A percentile compares a stretch with the other conserved stretches of the same genome.
phyloP scores from a whole-genome alignment of 495 filamentous ascomycete genomes.

The Chaetomidium leptoderma region DNA sequence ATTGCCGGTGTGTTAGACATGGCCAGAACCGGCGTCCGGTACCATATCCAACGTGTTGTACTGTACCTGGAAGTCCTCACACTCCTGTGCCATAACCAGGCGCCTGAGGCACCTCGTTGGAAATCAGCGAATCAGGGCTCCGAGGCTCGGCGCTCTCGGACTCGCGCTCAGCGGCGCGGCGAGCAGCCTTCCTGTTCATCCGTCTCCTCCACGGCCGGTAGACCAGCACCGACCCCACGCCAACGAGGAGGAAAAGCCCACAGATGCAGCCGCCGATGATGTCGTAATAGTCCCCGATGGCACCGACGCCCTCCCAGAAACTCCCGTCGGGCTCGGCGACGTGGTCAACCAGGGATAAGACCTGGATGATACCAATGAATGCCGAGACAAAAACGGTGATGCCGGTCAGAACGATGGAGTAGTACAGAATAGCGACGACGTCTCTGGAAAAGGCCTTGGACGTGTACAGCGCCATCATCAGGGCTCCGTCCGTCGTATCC shows the following conservation, averaged over 20 bases:
- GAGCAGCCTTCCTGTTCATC: constrained; percentile 27
- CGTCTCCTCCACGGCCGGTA: constrained; percentile 73
- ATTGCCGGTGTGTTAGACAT: too few species aligned
- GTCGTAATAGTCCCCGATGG: constrained; percentile 76
- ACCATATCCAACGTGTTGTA: background rate
- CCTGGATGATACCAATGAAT: constrained; percentile 79
- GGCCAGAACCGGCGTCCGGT: too few species aligned
- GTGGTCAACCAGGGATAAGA: constrained; percentile 70
- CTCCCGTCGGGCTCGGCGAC: constrained; percentile 65
- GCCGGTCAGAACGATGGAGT: constrained; percentile 82
- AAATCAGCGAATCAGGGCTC: background rate
- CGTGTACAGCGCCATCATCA: constrained; percentile 94
- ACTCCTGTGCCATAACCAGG: background rate
- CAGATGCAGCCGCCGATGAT: constrained; percentile 82
- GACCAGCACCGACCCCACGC: constrained; percentile 61
- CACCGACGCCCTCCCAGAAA: constrained; percentile 84
- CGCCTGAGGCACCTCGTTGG: background rate
- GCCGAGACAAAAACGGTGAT: constrained; percentile 85
- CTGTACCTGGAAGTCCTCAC: too few species aligned
- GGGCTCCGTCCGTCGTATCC: constrained; percentile 84
- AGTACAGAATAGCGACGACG: constrained; percentile 83
- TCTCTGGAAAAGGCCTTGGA: constrained; percentile 69
- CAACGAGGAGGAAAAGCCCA: constrained; percentile 74
- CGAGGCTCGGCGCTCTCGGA: background rate
- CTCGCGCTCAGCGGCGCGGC: background rate